Evolutionary conservation across 2,329 filamentous ascomycete species (phyloP).

Genomic region (Verticillium alfalfae): DNA sequence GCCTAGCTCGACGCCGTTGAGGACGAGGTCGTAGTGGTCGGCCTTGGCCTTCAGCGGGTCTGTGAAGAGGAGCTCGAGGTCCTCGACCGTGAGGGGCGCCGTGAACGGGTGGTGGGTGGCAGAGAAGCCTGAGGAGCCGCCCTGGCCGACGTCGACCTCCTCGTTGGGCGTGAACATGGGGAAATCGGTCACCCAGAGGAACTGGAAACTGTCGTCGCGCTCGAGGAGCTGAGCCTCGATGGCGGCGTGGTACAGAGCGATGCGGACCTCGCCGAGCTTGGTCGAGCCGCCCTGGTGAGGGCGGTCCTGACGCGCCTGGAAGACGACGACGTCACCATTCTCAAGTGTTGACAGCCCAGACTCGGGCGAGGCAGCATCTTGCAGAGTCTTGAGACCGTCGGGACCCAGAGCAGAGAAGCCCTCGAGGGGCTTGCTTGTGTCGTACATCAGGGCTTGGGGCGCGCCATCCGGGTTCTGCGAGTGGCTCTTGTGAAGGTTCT

Average conservation of each 20-base stretch:
- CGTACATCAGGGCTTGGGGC: conserved; percentile 72
- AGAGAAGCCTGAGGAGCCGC: conserved; percentile 71
- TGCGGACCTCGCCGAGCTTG: conserved; percentile 66
- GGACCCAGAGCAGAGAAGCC: conserved; percentile 72
- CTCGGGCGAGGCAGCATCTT: conserved; percentile 16
- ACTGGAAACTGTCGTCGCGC: conserved; percentile 48
- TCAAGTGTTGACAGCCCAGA: conserved; percentile 33
- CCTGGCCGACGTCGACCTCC: conserved; percentile 67
- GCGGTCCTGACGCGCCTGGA: conserved; percentile 68
- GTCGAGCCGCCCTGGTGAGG: conserved; percentile 68
- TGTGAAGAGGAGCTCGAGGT: conserved; percentile 68
- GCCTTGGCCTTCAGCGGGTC: conserved; percentile 69
- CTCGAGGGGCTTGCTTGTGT: conserved; percentile 66
- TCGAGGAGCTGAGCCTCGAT: conserved; percentile 55
- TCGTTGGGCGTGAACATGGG: conserved; percentile 81
- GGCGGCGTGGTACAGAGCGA: conserved; percentile 62
- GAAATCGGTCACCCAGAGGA: conserved; percentile 85
- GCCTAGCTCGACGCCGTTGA: conserved; percentile 92
- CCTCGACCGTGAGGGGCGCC: conserved; percentile 65
- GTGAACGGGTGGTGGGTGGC: conserved; percentile 97
- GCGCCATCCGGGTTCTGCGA: conserved; percentile 68
- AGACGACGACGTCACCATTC: conserved; percentile 72
- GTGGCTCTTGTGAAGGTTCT: conserved; percentile 53
- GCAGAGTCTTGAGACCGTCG: conserved; percentile 20
- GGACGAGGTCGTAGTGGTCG: conserved; percentile 92